These are phyloP conservation scores for Tephrocybe sp. DNA, from an alignment of 768 basidiomycete species.

Conservation along the genomic window DNA sequence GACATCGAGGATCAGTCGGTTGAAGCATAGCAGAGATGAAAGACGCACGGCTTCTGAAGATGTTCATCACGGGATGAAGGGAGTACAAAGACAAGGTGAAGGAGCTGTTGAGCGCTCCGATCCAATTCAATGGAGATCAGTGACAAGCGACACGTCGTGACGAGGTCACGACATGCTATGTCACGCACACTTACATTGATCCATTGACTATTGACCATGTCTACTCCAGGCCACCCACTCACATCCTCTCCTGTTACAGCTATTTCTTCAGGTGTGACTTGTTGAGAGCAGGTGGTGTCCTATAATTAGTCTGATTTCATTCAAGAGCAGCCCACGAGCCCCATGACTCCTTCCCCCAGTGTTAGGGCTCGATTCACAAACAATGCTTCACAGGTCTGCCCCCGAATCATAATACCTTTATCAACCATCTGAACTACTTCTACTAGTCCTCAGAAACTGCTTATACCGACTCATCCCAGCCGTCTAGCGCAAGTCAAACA, in stretches of 20 bases:
- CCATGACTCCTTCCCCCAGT: slow-evolving; percentile 17
- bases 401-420: not conserved
- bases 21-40: slow-evolving; percentile 6
- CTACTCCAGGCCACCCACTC: slow-evolving; percentile 9
- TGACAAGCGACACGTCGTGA: slow-evolving; percentile 36
- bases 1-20: slow-evolving; percentile 19
- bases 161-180: slow-evolving; percentile 31
- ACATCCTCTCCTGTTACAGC: slow-evolving; percentile 19
- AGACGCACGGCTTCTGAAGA: slow-evolving; percentile 77
- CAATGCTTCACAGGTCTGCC: slow-evolving; percentile 8
- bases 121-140: slow-evolving; percentile 7
- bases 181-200: slow-evolving; percentile 10
- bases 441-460: slow-evolving; percentile 2
- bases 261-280: slow-evolving; percentile 12
- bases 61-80: slow-evolving; percentile 58
- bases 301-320: not conserved
- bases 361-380: slow-evolving; percentile 11
- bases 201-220: slow-evolving; percentile 1
- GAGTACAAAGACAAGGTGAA: slow-evolving; percentile 18
- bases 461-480: not conserved
- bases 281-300: not conserved
- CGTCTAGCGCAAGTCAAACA: slow-evolving; percentile 16
- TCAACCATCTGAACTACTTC: not conserved
- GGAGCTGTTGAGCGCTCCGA: not conserved
- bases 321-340: slow-evolving; percentile 15